Percentiles rank a stretch among this genome's conserved stretches.
phyloP scores from a whole-genome alignment of 2,329 filamentous ascomycete genomes.

The Exophiala xenobiotica region DNA sequence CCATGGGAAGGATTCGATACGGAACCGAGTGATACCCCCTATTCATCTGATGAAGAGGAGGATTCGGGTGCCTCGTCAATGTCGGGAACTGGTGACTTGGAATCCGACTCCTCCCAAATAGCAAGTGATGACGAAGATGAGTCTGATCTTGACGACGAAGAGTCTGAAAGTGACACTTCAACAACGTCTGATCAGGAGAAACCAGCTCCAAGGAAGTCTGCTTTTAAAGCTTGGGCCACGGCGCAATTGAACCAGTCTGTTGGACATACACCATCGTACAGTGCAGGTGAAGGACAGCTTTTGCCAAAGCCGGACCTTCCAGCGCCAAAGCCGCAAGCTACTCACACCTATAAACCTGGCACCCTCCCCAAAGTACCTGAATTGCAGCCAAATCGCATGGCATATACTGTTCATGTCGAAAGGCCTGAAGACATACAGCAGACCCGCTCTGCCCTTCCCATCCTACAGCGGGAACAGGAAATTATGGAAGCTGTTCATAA shows the following conservation, averaged over 20 bases:
- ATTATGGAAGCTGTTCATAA: conserved; percentile 98
- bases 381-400: conserved; percentile 55
- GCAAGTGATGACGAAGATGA: conserved; percentile 28
- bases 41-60: conserved; percentile 29
- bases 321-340: conserved; percentile 3
- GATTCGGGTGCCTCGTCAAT: conserved; percentile 9
- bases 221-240: conserved; percentile 92
- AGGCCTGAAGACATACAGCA: conserved; percentile 73
- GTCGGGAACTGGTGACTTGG: conserved; percentile 30
- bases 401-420: conserved; percentile 70
- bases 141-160: conserved; percentile 31
- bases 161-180: conserved; percentile 31
- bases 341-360: conserved; percentile 2
- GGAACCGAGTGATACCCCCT: conserved; percentile 37
- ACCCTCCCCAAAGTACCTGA: background rate
- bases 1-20: conserved; percentile 48
- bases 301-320: conserved; percentile 27
- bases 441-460: conserved; percentile 74
- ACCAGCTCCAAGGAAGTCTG: conserved; percentile 54
- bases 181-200: conserved; percentile 38
- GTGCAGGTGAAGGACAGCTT: conserved; percentile 40
- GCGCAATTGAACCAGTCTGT: conserved; percentile 81
- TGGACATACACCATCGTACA: conserved; percentile 56
- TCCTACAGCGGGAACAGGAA: conserved; percentile 92
- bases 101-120: conserved; percentile 8